Evolutionary conservation across 2,329 filamentous ascomycete genomes (phyloP).

Genomic region (Cladobotryum protrusum): DNA sequence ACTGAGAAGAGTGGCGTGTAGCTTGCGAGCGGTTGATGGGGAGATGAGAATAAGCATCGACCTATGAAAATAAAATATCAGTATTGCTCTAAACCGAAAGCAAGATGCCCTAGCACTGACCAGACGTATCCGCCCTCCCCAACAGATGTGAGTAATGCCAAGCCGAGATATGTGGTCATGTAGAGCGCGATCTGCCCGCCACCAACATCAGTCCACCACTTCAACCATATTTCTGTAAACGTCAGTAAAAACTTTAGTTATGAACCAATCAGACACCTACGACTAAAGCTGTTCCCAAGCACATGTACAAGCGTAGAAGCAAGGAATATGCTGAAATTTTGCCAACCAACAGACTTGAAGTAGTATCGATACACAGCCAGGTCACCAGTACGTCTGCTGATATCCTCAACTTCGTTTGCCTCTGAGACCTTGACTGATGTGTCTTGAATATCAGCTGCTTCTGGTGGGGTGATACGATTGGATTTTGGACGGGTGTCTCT

Average conservation of each 20-base stretch:
- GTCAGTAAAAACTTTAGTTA: not conserved
- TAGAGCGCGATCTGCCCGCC: conserved; percentile 14
- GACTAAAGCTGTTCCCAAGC: conserved; percentile 10
- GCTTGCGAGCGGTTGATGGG: too few relatives aligned
- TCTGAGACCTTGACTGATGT: too few relatives aligned
- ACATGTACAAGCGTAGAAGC: conserved; percentile 8
- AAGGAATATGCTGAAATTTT: conserved; percentile 8
- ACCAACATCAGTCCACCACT: conserved; percentile 24
- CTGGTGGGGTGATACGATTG: too few relatives aligned
- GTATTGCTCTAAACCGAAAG: too few relatives aligned
- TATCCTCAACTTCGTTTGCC: too few relatives aligned
- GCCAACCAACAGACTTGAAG: conserved; percentile 13
- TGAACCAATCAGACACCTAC: conserved; percentile 4
- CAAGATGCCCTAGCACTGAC: too few relatives aligned
- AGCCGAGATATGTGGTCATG: conserved; percentile 13
- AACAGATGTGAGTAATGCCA: conserved; percentile 1
- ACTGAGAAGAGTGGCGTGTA: too few relatives aligned
- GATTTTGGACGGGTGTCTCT: too few relatives aligned
- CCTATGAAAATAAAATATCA: too few relatives aligned
- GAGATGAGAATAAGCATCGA: too few relatives aligned
- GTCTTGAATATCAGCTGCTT: too few relatives aligned
- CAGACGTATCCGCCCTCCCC: too few relatives aligned
- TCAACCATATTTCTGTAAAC: conserved; percentile 21
- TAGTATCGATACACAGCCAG: conserved; percentile 15
- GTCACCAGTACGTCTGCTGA: conserved; percentile 4